Evolutionary conservation across 768 basidiomycete genomes (phyloP), one percentile per base, ranked within the genome.

Genomic region (Vararia minispora): DNA sequence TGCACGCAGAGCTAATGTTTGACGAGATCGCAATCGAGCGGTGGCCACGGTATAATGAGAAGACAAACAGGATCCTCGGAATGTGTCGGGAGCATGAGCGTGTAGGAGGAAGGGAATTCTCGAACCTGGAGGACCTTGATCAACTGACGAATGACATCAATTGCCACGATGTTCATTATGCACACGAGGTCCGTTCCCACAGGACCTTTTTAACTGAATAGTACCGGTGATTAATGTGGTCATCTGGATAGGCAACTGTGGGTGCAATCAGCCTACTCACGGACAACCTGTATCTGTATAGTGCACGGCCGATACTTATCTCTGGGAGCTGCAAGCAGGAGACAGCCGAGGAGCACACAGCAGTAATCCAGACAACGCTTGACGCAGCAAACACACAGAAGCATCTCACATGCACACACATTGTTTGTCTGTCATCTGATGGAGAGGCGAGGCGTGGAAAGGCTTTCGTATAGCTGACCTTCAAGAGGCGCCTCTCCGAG

Each of bases 321-420:
- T 40, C 32, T 5, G 31, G 39, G 8, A 27, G 32, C 23, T 40
- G 39, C 17, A 40, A 40, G 24, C 31, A 5, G 1, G 39, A 40
- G 18, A 11, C 12, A 2, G 39, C 25, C 1, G 7, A 18, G 13
- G 25, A 40, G 2, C 39, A 40, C 1, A 21, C 17, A 0, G 4
- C 5, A 5, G 6, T 40, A 5, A 8, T 40, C 2, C 17, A 40
- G 13, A 18, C n/a, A 0, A 18, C 25, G 1, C 0, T 33, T 2
- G 3, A 33, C 8, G 31, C 39, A 2, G 10, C 21, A 4, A 33
- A 27, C 1, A 2, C 1, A 0, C 7, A 17, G 3, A 26, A 21
- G 2, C n/a, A n/a, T n/a, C n/a, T n/a, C n/a, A n/a, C n/a, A n/a
- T n/a, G n/a, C n/a, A 25, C 22, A 5, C 2, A n/a, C 1, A 20